phyloP scores from a whole-genome alignment of 2,329 filamentous ascomycete species.

The Trematosphaeria pertusa region DNA sequence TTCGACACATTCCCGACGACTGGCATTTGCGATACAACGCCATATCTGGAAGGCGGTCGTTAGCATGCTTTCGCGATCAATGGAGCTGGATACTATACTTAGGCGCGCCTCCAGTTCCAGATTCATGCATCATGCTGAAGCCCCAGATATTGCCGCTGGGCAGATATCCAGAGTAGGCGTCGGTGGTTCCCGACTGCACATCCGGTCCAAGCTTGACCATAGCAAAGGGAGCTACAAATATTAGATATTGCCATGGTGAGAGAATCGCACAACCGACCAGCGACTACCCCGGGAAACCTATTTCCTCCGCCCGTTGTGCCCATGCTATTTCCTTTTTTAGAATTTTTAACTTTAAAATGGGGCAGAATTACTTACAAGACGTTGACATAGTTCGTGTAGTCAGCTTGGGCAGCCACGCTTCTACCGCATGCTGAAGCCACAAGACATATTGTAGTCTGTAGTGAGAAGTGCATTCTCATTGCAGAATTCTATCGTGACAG shows the following conservation, averaged over 20 bases:
- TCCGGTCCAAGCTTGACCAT: conserved; percentile 48
- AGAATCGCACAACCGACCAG: conserved; percentile 19
- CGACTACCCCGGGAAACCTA: conserved; percentile 46
- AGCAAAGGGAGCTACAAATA: conserved; percentile 39
- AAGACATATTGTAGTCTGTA: neutral
- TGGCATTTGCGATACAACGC: conserved; percentile 46
- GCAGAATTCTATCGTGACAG: neutral
- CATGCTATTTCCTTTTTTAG: conserved; percentile 21
- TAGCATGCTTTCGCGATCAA: too few species aligned
- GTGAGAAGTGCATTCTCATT: neutral
- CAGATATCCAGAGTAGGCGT: conserved; percentile 47
- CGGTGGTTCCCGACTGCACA: conserved; percentile 33
- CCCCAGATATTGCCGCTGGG: conserved; percentile 40
- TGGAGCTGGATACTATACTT: too few species aligned
- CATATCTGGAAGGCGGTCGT: conserved; percentile 29
- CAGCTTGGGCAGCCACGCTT: conserved; percentile 8
- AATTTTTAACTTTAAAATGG: too few species aligned
- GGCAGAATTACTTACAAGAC: conserved; percentile 46
- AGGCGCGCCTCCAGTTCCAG: conserved; percentile 43
- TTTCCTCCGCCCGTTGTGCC: conserved; percentile 44
- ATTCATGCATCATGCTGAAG: conserved; percentile 47
- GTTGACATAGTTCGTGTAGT: conserved; percentile 44
- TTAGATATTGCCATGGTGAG: neutral
- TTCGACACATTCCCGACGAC: conserved; percentile 47
- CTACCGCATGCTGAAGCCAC: neutral